Evolutionary conservation across 192 early-diverging fungal species (phyloP).

Genomic region (Coemansia sp.): DNA sequence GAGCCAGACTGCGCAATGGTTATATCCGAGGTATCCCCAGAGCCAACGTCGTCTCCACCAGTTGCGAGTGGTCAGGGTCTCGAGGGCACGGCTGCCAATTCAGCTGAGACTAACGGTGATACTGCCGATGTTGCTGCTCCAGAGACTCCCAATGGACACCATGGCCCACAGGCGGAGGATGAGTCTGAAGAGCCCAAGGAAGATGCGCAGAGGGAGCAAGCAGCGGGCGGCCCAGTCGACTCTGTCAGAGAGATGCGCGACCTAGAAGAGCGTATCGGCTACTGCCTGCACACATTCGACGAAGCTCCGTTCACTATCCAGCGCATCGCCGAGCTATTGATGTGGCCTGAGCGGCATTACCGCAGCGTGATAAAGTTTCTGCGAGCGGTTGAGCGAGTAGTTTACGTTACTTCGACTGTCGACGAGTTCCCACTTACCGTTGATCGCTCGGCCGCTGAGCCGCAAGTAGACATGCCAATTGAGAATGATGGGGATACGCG

Average conservation of each 20-base stretch:
- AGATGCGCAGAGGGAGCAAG: not conserved
- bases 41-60: not conserved
- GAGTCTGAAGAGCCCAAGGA: slow-evolving; percentile 10
- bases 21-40: not conserved
- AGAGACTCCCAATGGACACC: not conserved
- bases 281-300: slow-evolving; percentile 50
- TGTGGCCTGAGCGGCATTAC: slow-evolving; percentile 52
- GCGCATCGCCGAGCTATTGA: slow-evolving; percentile 50
- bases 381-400: slow-evolving; percentile 47
- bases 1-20: slow-evolving; percentile 2
- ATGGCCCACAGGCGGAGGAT: not conserved
- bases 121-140: not conserved
- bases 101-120: not conserved
- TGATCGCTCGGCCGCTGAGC: not conserved
- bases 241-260: slow-evolving; percentile 27
- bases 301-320: slow-evolving; percentile 58
- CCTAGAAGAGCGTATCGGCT: slow-evolving; percentile 43
- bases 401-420: slow-evolving; percentile 54
- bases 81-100: not conserved
- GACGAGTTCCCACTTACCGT: slow-evolving; percentile 51
- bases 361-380: slow-evolving; percentile 47
- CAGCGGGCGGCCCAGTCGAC: not conserved
- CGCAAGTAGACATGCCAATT: slow-evolving; percentile 12
- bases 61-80: not conserved
- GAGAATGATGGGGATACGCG: slow-evolving; percentile 11